Base-by-base conservation (phyloP, 345 rosid genomes). In the Pseudoturritis turrita region DNA sequence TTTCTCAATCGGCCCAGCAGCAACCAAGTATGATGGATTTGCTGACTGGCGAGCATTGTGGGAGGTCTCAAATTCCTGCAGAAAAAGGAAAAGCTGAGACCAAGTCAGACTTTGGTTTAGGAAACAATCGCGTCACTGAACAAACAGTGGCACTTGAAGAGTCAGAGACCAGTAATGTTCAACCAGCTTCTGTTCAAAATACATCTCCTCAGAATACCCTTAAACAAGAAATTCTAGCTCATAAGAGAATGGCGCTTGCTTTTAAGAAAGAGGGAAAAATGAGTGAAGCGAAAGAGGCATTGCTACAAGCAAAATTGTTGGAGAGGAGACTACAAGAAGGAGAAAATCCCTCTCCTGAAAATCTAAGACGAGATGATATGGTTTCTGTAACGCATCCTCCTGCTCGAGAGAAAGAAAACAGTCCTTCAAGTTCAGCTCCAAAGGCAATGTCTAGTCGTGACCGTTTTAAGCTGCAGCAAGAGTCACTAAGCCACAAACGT, bases 391-490 rank as follows among this genome's bases (percentile, higher is more conserved):
- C 77, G 35, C 52, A 68, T 36, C 72, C 77, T 36, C 79, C 80
- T 45, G 50, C 81, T 72, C 74, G 18, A 52, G 74, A 77, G 59
- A 82, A 89, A 79, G 88, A 80, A 67, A 76, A 65, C 5, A 60
- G 70, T 56, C 62, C 83, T 39, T 73, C 86, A 8, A 79, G 74
- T 70, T 70, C 75, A 65, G 80, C 83, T 78, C 75, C 82, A 47
- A 87, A 86, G 70, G 81, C 88, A 52, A 65, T 87, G 77, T 85
- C 98, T 31, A 56, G 89, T 25, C 95, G 92, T 50, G 97, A 88
- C 70, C 95, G 97, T 49, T 89, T 87, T 71, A 94, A 88, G 78
- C 49, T 94, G 74, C 98, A 94, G 55, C 96, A 91, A 77, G 87
- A 94, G 71, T 91, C 98, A 40, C 85, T 91, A 8, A 61, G 84